A percentile compares a stretch with the other conserved stretches of the same genome.
phyloP scores from a whole-genome alignment of 2,329 filamentous ascomycete species.

The Graphium sp. region DNA sequence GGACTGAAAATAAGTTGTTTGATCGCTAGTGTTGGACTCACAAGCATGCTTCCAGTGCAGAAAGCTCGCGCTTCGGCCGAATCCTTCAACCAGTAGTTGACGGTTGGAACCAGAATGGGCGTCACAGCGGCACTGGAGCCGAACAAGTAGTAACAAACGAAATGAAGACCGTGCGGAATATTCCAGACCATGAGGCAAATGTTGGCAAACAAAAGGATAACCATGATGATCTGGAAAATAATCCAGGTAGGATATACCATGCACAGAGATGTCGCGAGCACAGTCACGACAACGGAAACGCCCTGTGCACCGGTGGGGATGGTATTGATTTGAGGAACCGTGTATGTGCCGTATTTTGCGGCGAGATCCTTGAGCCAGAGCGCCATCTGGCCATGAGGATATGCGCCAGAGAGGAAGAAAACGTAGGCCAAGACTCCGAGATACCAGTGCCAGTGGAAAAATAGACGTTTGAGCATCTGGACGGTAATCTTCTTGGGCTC shows the following conservation, averaged over 20 bases:
- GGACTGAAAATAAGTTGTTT: not conserved
- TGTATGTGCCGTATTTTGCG: slow-evolving; percentile 8
- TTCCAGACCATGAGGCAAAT: slow-evolving; percentile 9
- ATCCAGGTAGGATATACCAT: slow-evolving; percentile 16
- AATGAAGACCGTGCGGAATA: slow-evolving; percentile 9
- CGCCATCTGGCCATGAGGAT: slow-evolving; percentile 10
- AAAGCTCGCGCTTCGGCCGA: slow-evolving; percentile 9
- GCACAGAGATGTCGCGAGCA: slow-evolving; percentile 11
- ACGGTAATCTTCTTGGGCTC: slow-evolving; percentile 10
- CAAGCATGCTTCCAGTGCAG: slow-evolving; percentile 9
- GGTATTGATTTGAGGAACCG: slow-evolving; percentile 11
- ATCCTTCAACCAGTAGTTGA: slow-evolving; percentile 10
- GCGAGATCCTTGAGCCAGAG: slow-evolving; percentile 11
- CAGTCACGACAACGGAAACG: slow-evolving; percentile 11
- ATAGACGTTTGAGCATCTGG: slow-evolving; percentile 11
- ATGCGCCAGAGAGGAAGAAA: slow-evolving; percentile 9
- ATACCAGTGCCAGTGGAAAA: slow-evolving; percentile 12
- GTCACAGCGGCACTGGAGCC: slow-evolving; percentile 10
- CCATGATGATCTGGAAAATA: slow-evolving; percentile 10
- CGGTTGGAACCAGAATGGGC: slow-evolving; percentile 9
- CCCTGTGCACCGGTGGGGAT: slow-evolving; percentile 11
- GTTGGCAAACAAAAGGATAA: slow-evolving; percentile 9
- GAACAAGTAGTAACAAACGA: slow-evolving; percentile 10
- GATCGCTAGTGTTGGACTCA: not conserved
- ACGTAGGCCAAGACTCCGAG: slow-evolving; percentile 10